Conservation (phyloP, 2,329 filamentous ascomycete species). For the Hypocrella siamensis region DNA sequence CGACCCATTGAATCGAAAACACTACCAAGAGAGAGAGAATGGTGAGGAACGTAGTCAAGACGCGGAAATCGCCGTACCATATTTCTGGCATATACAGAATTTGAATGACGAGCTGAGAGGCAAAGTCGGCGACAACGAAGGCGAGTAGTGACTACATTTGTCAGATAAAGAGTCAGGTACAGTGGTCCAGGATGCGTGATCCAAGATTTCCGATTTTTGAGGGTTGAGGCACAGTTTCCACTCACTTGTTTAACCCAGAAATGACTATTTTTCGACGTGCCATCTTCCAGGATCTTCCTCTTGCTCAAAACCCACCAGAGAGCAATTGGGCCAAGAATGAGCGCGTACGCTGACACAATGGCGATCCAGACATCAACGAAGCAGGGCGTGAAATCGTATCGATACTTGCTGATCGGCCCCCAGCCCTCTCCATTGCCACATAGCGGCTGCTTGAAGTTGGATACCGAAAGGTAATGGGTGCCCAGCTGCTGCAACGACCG, state of each 20-base stretch:
- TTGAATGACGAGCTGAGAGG: conserved; percentile 61
- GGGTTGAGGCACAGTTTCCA: not conserved
- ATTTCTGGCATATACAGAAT: conserved; percentile 51
- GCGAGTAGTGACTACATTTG: conserved; percentile 40
- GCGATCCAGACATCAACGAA: conserved; percentile 89
- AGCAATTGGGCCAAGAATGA: conserved; percentile 61
- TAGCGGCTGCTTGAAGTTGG: conserved; percentile 47
- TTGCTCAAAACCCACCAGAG: conserved; percentile 65
- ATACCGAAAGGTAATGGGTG: conserved; percentile 41
- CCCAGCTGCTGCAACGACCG: conserved; percentile 34
- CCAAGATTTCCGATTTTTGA: not conserved
- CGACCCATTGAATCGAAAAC: conserved; percentile 69
- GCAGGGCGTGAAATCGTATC: conserved; percentile 94
- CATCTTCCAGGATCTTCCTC: conserved; percentile 36
- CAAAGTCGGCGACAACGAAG: conserved; percentile 51
- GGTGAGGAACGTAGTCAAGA: conserved; percentile 64
- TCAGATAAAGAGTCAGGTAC: too few species aligned
- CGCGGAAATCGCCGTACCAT: conserved; percentile 71
- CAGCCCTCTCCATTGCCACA: conserved; percentile 87
- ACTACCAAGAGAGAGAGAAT: conserved; percentile 59
- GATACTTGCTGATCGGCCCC: conserved; percentile 75
- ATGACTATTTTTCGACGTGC: conserved; percentile 70
- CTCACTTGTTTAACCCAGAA: conserved; percentile 41
- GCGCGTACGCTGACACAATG: conserved; percentile 60
- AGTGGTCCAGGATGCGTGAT: too few species aligned